Base-by-base conservation (phyloP, 2,329 filamentous ascomycete species). In the Chrysosporium keratinophilum region DNA sequence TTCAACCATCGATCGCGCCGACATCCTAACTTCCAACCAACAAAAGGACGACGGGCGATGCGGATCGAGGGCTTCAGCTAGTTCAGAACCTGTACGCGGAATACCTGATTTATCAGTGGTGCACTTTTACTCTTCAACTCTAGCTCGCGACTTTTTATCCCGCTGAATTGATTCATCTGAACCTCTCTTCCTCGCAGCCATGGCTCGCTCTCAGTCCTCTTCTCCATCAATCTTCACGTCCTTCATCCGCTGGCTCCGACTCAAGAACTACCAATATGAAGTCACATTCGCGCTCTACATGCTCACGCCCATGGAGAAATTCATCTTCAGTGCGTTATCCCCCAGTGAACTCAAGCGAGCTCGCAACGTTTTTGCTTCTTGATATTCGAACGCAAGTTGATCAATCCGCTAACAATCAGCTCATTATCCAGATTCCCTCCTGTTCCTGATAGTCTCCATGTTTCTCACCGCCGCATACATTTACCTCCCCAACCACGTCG, bases 221-320 rank as follows among this genome's bases (percentile, higher is more conserved):
- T 69, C 57, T 67, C 67, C 64, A 39, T 68, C 58, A 60, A 50
- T 66, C 57, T 71, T 79, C 10, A 74, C 76, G 23, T 71, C 72
- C 33, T 67, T 94, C 63, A 80, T 87, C 60, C 83, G 84, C 70
- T 96, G 90, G 88, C 78, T 97, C 61, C 84, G 89, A 71, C 81
- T 90, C 71, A 98, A 98, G 79, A 84, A 90, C 69, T 96, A 97
- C 77, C 93, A 97, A 76, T 89, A 97, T 69, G 93, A 98, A 75
- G 91, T 97, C 69, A 96, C 91, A 11, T 93, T 94, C 72, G 85
- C 87, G 57, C 80, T 97, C 23, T 97, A 98, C 78, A 97, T 98
- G 87, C 85, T 96, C 63, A 96, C 90, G 37, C 86, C 89, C 1
- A 89, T 86, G 50, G 93, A 98, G 76, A 95, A 95, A 71, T 91